phyloP scores from a whole-genome alignment of 768 basidiomycete species.

The Dioszegia hungarica region DNA sequence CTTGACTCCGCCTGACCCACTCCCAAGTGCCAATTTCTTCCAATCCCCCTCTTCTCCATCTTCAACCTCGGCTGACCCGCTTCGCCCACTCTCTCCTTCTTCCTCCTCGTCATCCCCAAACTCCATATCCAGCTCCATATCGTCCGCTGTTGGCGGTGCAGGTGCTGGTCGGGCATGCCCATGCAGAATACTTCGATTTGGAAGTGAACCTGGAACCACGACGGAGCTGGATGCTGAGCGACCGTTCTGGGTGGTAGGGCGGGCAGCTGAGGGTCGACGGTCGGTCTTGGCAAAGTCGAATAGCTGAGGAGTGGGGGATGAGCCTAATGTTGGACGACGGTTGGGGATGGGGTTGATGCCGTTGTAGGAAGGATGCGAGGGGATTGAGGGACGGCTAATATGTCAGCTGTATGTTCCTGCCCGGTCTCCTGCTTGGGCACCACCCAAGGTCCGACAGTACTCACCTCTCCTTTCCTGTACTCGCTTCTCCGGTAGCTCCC shows the following conservation, averaged over 20 bases:
- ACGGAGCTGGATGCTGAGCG: constrained; percentile 5
- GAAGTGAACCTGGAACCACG: constrained; percentile 34
- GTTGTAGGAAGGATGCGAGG: constrained; percentile 17
- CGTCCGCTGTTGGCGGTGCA: constrained; percentile 17
- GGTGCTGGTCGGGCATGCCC: not conserved
- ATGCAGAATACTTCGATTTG: constrained; percentile 11
- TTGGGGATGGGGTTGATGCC: constrained; percentile 22
- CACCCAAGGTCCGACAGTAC: not conserved
- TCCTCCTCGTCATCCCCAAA: constrained; percentile 42
- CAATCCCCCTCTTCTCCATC: constrained; percentile 34
- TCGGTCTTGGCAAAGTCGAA: constrained; percentile 46
- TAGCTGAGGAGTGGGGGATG: constrained; percentile 33
- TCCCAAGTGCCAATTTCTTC: constrained; percentile 40
- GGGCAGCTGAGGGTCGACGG: constrained; percentile 21
- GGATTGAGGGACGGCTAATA: constrained; percentile 16
- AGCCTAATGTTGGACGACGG: constrained; percentile 21
- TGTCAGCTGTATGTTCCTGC: too few species aligned
- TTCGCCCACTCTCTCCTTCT: constrained; percentile 30
- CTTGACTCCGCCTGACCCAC: constrained; percentile 47
- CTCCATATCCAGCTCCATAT: constrained; percentile 45
- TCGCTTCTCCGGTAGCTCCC: constrained; percentile 27
- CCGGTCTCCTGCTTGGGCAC: too few species aligned
- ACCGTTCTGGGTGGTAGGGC: not conserved
- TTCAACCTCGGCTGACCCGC: constrained; percentile 35
- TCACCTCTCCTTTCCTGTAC: constrained; percentile 25